Conservation (phyloP, 768 basidiomycete genomes). For the Tylopilus plumbeoviolaceoides region DNA sequence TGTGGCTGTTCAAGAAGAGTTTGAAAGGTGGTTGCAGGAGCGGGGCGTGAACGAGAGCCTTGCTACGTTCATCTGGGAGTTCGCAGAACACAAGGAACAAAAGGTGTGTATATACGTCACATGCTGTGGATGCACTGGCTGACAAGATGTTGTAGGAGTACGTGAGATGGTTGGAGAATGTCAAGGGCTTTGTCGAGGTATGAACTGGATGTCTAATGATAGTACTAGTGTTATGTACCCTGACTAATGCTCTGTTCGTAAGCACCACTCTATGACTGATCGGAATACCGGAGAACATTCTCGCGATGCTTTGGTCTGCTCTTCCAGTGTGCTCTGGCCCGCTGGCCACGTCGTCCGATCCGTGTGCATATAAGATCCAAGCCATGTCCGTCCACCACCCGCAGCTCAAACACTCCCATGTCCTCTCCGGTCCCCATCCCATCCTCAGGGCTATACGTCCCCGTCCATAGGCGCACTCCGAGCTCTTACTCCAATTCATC, state of each 20-base stretch:
- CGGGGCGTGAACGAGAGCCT: constrained; percentile 81
- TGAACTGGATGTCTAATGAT: constrained; percentile 20
- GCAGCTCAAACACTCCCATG: constrained; percentile 8
- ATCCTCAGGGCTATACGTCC: constrained; percentile 36
- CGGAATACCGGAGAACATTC: constrained; percentile 21
- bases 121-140: constrained; percentile 1
- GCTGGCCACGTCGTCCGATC: neutral
- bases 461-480: constrained; percentile 36
- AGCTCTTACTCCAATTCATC: constrained; percentile 7
- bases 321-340: neutral
- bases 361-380: neutral
- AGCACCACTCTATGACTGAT: neutral
- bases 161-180: constrained; percentile 78
- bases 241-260: neutral
- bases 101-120: constrained; percentile 45
- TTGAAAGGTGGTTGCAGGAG: constrained; percentile 86
- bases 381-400: neutral
- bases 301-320: neutral
- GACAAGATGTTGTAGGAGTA: constrained; percentile 63
- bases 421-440: constrained; percentile 22
- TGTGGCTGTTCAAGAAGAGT: constrained; percentile 80
- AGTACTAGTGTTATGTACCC: no score
- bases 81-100: constrained; percentile 90
- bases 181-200: constrained; percentile 78
- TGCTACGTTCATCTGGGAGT: constrained; percentile 86